A percentile compares a stretch with the other conserved stretches of the same genome.
These are phyloP conservation scores for Endotrypanum monterogeii DNA, from an alignment of 208 protist genomes.

Conservation along the genomic window DNA sequence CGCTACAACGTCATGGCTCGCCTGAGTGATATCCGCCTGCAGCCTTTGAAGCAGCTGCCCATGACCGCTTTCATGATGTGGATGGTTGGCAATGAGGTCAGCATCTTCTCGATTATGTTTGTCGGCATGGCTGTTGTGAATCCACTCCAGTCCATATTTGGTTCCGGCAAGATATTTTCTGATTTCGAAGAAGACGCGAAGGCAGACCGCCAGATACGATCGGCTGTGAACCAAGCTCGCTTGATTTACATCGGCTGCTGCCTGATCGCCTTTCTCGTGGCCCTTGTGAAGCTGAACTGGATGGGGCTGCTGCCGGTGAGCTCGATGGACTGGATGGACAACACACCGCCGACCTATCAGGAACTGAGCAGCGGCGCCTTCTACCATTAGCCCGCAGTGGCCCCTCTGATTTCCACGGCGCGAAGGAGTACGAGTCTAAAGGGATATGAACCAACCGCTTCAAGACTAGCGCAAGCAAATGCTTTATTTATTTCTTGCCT, in stretches of 20 bases:
- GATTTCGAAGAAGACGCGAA: constrained; percentile 73
- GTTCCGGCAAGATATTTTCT: constrained; percentile 47
- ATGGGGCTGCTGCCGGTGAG: constrained; percentile 85
- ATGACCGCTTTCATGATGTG: constrained; percentile 90
- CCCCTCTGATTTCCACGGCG: no score
- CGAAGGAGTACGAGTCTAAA: neutral
- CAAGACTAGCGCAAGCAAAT: no score
- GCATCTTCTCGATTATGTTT: constrained; percentile 92
- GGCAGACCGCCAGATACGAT: constrained; percentile 53
- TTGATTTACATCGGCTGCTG: constrained; percentile 84
- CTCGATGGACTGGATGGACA: constrained; percentile 84
- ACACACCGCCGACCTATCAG: constrained; percentile 54
- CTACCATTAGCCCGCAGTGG: constrained; percentile 3
- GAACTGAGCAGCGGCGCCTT: constrained; percentile 57
- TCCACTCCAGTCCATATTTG: constrained; percentile 69
- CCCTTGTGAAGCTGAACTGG: constrained; percentile 82
- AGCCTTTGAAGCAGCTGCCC: constrained; percentile 81
- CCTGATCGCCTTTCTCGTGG: constrained; percentile 66
- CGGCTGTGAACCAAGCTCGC: constrained; percentile 58
- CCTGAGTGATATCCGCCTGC: constrained; percentile 70
- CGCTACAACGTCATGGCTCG: constrained; percentile 49
- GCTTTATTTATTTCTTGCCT: neutral
- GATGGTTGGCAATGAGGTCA: constrained; percentile 89
- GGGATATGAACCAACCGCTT: neutral
- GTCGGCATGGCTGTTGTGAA: constrained; percentile 85